Base-by-base conservation (phyloP, 495 filamentous ascomycete genomes). In the Lasiosphaeria hispida region DNA sequence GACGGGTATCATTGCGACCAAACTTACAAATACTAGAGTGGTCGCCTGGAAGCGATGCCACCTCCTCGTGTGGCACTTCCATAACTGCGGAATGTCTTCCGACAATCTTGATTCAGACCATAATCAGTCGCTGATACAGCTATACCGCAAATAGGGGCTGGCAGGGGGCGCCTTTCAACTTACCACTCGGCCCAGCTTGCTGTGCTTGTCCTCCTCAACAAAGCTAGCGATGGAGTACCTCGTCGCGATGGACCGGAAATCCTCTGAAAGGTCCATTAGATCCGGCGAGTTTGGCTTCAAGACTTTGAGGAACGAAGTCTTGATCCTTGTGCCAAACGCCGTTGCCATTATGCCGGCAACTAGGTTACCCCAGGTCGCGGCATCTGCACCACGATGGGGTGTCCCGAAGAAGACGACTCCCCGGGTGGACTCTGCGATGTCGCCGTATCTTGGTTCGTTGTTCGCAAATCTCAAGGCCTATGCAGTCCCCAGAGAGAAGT, bases 371-470 rank as follows among this genome's bases (percentile, higher is more conserved):
- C 62, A 63, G 6, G 13, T 45, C 3, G 65, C 65, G 1, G 57
- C 45, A 19, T 61, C 58, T 11, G 62, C 50, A 23, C 62, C 65
- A 7, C 59, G 50, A 19, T 68, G 65, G 34, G 65, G 65, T 7
- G 65, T 68, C 8, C 65, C 62, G 40, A 68, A 68, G 39, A 68
- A 68, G 35, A 63, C 60, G 14, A 63, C 45, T 4, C 60, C 60
- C 23, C 35, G 50, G 8, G 47, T 58, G 18, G n/a, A 30, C 10
- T 51, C 40, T 8, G 34, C 52, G 11, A 63, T 63, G 17, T 49
- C 40, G 4, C 10, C 7, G 13, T 44, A 59, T 19, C 10, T 11
- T n/a, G 7, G 17, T 1, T 40, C 19, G 39, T 51, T 35, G 45
- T 50, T 49, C 15, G 60, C 55, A 7, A 56, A 15, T 42, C 38